Evolutionary conservation across 2,329 filamentous ascomycete species (phyloP).

Genomic region (Pseudogymnoascus sp.): DNA sequence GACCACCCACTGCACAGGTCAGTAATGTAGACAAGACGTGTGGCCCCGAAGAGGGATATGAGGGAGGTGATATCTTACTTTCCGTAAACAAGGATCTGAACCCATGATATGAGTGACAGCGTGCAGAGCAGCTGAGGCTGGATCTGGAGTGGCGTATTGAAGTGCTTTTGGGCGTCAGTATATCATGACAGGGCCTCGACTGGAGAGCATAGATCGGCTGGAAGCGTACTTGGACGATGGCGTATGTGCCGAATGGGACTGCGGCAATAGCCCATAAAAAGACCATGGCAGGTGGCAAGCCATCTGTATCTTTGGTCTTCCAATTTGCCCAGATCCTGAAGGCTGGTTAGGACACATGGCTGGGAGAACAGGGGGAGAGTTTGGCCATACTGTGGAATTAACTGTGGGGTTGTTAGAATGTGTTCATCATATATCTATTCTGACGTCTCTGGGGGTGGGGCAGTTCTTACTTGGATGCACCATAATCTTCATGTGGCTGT

Average conservation of each 20-base stretch:
- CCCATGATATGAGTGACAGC: conserved; percentile 43
- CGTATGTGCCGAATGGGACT: conserved; percentile 44
- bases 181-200: neutral
- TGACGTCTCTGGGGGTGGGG: neutral
- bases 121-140: conserved; percentile 46
- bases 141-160: conserved; percentile 46
- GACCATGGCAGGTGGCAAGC: conserved; percentile 52
- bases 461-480: conserved; percentile 32
- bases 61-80: conserved; percentile 30
- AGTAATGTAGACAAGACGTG: conserved; percentile 1
- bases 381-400: conserved; percentile 26
- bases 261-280: conserved; percentile 50
- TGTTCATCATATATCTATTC: neutral
- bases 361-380: neutral
- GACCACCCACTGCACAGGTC: conserved; percentile 36
- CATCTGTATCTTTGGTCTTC: conserved; percentile 52
- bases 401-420: conserved; percentile 15
- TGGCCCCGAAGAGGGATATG: neutral
- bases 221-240: conserved; percentile 38
- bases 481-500: conserved; percentile 27
- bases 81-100: conserved; percentile 43
- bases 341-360: neutral
- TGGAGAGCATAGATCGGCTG: neutral
- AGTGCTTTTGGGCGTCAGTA: conserved; percentile 33
- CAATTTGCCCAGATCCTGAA: conserved; percentile 52